Conservation (phyloP, 2,329 filamentous ascomycete species). For the Penicillium sp. region DNA sequence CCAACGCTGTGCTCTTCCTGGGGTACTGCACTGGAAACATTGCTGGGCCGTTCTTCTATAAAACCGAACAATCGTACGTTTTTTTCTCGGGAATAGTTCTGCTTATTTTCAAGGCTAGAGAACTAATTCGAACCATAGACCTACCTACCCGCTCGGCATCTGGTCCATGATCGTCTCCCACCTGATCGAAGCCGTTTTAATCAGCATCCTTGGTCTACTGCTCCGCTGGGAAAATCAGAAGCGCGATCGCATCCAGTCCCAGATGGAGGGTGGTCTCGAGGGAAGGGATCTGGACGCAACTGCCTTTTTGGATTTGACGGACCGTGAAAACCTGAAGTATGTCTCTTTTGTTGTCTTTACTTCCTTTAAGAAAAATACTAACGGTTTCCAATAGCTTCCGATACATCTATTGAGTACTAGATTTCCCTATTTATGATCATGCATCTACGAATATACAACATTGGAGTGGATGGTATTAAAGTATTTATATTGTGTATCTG, state of each 20-base stretch:
- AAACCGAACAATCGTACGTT: slow-evolving; percentile 49
- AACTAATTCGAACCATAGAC: slow-evolving; percentile 29
- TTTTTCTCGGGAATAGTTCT: not conserved
- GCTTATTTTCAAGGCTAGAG: not conserved
- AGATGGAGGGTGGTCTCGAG: slow-evolving; percentile 48
- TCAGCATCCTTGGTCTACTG: slow-evolving; percentile 48
- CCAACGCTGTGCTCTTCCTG: slow-evolving; percentile 61
- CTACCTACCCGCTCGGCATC: slow-evolving; percentile 53
- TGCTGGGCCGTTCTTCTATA: slow-evolving; percentile 63
- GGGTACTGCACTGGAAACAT: slow-evolving; percentile 63
- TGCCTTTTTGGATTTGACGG: slow-evolving; percentile 56
- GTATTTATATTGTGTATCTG: no score
- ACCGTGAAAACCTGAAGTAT: slow-evolving; percentile 53
- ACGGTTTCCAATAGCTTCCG: slow-evolving; percentile 14
- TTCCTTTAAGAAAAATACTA: not conserved
- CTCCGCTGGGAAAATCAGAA: slow-evolving; percentile 53
- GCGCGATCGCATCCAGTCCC: slow-evolving; percentile 50
- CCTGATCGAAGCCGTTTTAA: slow-evolving; percentile 52
- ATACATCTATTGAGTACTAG: slow-evolving; percentile 16
- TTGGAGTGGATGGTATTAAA: no score
- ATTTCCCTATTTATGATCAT: not conserved
- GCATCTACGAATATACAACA: no score
- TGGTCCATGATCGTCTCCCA: slow-evolving; percentile 59
- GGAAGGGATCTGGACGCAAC: slow-evolving; percentile 51
- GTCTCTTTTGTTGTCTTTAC: slow-evolving; percentile 1